These are phyloP conservation scores for Dorcoceras hygrometricum DNA, from an alignment of 257 asterid genomes.

Conservation along the genomic window DNA sequence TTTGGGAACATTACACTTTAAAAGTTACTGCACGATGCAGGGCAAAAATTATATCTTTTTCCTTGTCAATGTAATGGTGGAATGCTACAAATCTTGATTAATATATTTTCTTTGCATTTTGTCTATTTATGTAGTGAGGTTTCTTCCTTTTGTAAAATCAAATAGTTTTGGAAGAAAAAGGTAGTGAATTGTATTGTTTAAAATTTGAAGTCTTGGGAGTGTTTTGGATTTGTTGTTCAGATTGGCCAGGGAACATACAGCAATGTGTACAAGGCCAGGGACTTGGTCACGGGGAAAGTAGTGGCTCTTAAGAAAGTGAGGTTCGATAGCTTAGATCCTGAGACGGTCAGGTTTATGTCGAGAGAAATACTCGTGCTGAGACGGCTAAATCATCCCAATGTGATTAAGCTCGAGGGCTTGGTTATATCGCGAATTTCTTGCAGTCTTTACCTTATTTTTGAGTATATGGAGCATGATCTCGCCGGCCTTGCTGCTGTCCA, in stretches of 20 bases:
- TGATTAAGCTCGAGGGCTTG: slow-evolving; percentile 56
- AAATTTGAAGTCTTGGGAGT: not conserved
- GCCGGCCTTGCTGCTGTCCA: slow-evolving; percentile 55
- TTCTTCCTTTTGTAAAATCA: not conserved
- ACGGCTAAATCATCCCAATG: slow-evolving; percentile 51
- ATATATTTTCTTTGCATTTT: not conserved
- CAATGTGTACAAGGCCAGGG: slow-evolving; percentile 94
- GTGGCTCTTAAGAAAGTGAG: slow-evolving; percentile 94
- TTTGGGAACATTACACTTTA: not conserved
- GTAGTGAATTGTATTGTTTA: slow-evolving; percentile 11
- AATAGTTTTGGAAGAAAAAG: not conserved
- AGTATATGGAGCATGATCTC: slow-evolving; percentile 65
- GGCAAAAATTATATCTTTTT: not conserved
- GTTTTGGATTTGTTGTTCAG: slow-evolving; percentile 35
- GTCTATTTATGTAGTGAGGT: not conserved
- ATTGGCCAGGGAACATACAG: slow-evolving; percentile 98
- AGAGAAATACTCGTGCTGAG: slow-evolving; percentile 53
- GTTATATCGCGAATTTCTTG: slow-evolving; percentile 54
- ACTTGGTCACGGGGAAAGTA: slow-evolving; percentile 74
- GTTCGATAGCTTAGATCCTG: slow-evolving; percentile 85
- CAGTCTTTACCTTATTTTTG: slow-evolving; percentile 55
- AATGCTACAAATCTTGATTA: not conserved
- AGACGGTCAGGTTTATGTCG: slow-evolving; percentile 87
- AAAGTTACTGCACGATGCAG: not conserved
- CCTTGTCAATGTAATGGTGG: slow-evolving; percentile 11